phyloP scores from a whole-genome alignment of 306 rosid species.

The Quercus cerris region DNA sequence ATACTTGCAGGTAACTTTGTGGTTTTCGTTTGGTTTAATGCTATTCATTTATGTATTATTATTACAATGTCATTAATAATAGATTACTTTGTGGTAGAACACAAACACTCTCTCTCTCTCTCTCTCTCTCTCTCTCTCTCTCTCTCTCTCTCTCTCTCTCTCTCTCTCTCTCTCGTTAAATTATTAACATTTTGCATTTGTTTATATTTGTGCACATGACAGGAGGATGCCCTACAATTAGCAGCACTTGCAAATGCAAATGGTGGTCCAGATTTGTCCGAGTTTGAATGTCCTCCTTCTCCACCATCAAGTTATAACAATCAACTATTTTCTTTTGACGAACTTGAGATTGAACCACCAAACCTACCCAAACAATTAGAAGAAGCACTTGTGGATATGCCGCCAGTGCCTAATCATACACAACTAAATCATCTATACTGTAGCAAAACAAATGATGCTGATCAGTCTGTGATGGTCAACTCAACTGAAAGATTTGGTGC shows the following conservation, averaged over 20 bases:
- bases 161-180: no score
- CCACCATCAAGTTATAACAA: slow-evolving; percentile 83
- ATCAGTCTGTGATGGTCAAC: slow-evolving; percentile 50
- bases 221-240: slow-evolving; percentile 56
- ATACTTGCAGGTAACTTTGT: slow-evolving; percentile 69
- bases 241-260: slow-evolving; percentile 24
- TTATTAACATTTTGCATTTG: background rate
- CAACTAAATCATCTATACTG: slow-evolving; percentile 76
- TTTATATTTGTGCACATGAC: background rate
- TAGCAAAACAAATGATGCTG: slow-evolving; percentile 33
- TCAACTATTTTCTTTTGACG: slow-evolving; percentile 45
- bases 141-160: no score
- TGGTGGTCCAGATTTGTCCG: slow-evolving; percentile 34
- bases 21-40: background rate
- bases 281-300: slow-evolving; percentile 57
- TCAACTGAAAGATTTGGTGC: slow-evolving; percentile 55
- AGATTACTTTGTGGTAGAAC: background rate
- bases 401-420: slow-evolving; percentile 32
- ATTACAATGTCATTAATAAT: background rate
- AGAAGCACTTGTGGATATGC: slow-evolving; percentile 23
- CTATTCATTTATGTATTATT: background rate
- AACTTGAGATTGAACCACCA: slow-evolving; percentile 57
- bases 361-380: slow-evolving; percentile 70
- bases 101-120: no score
- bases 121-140: no score